phyloP scores from a whole-genome alignment of 2,329 filamentous ascomycete genomes.

The Fusarium austroafricanum region DNA sequence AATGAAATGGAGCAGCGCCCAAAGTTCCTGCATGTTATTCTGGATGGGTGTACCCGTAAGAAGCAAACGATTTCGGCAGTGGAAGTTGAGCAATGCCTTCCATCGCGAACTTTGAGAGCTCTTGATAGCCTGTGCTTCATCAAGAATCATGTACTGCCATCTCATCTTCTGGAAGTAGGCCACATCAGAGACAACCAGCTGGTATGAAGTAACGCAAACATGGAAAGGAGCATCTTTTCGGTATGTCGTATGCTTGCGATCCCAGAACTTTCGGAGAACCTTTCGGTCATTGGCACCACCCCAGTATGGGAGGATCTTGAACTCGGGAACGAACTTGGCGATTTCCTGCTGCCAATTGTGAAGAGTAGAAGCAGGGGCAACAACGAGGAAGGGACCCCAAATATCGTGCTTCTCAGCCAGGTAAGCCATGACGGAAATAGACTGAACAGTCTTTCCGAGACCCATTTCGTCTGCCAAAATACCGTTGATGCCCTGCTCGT shows the following conservation, averaged over 20 bases:
- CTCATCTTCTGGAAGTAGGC: conserved; percentile 99
- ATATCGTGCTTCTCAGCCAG: conserved; percentile 97
- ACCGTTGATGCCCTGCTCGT: conserved; percentile 99
- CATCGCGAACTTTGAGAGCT: conserved; percentile 95
- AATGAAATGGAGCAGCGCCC: conserved; percentile 98
- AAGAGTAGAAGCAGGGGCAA: conserved; percentile 93
- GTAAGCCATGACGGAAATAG: conserved; percentile 99
- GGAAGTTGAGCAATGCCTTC: conserved; percentile 94
- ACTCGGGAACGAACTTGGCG: conserved; percentile 88
- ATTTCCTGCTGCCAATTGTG: conserved; percentile 99
- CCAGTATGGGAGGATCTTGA: conserved; percentile 98
- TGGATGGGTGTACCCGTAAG: conserved; percentile 98
- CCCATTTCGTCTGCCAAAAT: conserved; percentile 99
- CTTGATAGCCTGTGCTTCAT: conserved; percentile 99
- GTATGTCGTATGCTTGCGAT: conserved; percentile 96
- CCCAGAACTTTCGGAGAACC: conserved; percentile 98
- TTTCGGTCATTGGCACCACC: conserved; percentile 94
- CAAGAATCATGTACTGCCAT: conserved; percentile 99
- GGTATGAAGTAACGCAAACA: conserved; percentile 95
- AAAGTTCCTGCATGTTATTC: conserved; percentile 99
- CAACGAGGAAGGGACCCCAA: conserved; percentile 97
- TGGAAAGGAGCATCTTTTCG: conserved; percentile 94
- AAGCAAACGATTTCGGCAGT: conserved; percentile 92
- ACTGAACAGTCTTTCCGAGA: conserved; percentile 98
- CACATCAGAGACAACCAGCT: conserved; percentile 94